Base-by-base conservation (phyloP, 345 rosid genomes). In the Populus simonii region DNA sequence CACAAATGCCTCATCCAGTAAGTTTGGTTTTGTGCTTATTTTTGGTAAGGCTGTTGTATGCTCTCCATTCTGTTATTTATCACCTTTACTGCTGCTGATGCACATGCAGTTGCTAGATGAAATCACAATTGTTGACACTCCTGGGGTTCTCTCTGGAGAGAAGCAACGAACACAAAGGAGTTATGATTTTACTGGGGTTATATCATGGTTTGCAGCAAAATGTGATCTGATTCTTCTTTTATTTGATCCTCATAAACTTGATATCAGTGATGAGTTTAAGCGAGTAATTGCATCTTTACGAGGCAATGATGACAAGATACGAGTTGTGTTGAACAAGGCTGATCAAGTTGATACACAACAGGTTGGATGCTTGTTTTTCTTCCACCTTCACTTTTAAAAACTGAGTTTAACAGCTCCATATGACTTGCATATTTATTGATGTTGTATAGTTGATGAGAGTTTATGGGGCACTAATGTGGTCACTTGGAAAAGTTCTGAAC, bases 1-100 rank as follows among this genome's bases (percentile, higher is more conserved):
- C 84, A 29, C 84, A 77, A 59, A 81, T 81, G 84, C 80, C 84
- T 57, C 84, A 81, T 61, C 80, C 84, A 4, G 84, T 72, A 41
- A 76, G 84, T 72, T 49, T 23, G 49, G 29, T 4, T 35, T 63
- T 22, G 7, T 35, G 4, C 35, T 43, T 38, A 10, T 4, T 31
- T 66, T 18, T 45, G 22, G 1, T 7, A 25, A 31, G n/a, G 31
- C 39, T 17, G 49, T 33, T 59, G 6, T 25, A 4, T 66, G 0
- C 15, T 33, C 9, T 18, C 27, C 8, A 22, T 5, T 45, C 35
- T 38, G 27, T 4, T 31, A 47, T 33, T 4, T 65, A 10, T 61
- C 27, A 65, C 11, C 12, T 16, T 49, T 22, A 17, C n/a, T 33
- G 17, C 38, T 15, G 39, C 59, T 10, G 5, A 73, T 35, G 36